Percentiles rank a stretch among this genome's conserved stretches.
phyloP scores from a whole-genome alignment of 768 basidiomycete species.

The Boletus rubropictus region DNA sequence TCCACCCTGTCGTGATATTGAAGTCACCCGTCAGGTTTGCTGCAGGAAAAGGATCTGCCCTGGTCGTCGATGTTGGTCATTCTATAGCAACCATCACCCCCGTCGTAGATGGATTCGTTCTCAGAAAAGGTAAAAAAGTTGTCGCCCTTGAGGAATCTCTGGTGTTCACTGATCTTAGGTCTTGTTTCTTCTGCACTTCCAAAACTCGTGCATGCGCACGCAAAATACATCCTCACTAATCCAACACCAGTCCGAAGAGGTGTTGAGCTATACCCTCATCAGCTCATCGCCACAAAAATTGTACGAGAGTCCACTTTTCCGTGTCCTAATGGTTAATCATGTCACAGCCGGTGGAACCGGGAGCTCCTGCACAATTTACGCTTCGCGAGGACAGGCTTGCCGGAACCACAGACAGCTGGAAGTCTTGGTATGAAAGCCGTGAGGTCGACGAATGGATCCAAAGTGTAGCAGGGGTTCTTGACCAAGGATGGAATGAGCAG shows the following conservation, averaged over 20 bases:
- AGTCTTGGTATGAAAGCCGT: constrained; percentile 65
- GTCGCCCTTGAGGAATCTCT: not conserved
- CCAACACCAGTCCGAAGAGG: constrained; percentile 46
- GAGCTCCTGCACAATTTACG: constrained; percentile 56
- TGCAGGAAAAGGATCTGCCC: constrained; percentile 93
- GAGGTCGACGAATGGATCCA: constrained; percentile 96
- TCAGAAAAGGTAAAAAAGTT: constrained; percentile 73
- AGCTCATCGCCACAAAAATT: constrained; percentile 78
- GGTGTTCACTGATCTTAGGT: constrained; percentile 42
- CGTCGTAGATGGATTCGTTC: constrained; percentile 94
- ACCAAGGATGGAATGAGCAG: constrained; percentile 88
- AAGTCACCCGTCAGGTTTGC: constrained; percentile 62
- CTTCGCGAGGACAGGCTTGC: constrained; percentile 70
- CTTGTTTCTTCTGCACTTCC: constrained; percentile 72
- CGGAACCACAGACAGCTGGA: constrained; percentile 78
- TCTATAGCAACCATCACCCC: constrained; percentile 88
- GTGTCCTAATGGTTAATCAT: constrained; percentile 4
- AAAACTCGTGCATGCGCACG: constrained; percentile 73
- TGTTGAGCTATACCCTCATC: constrained; percentile 76
- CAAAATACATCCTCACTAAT: constrained; percentile 58
- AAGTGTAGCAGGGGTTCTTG: constrained; percentile 77
- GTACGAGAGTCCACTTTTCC: constrained; percentile 34
- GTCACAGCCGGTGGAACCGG: constrained; percentile 67
- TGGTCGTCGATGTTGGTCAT: constrained; percentile 92
- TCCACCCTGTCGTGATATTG: constrained; percentile 4